Evolutionary conservation across 2,329 filamentous ascomycete genomes (phyloP), one percentile per base, ranked within the genome.

Genomic region (Dactylellina sp.): DNA sequence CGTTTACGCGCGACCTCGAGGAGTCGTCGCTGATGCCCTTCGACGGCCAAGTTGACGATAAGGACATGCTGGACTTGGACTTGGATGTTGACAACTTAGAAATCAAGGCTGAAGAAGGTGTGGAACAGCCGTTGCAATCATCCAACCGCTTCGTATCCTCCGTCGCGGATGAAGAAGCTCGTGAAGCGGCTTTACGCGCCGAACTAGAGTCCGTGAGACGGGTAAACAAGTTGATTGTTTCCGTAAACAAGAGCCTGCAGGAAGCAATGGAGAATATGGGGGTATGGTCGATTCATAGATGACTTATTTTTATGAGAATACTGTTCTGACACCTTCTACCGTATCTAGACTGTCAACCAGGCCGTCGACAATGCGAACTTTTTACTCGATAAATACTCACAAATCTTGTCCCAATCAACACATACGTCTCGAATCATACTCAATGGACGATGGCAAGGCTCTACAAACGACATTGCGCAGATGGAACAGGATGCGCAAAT

Each of bases 351-450:
- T 2, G 71, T 75, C 32, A 75, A 75, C 35, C 35, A 50, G 22
- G 62, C 71, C 18, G 63, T 75, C 35, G 63, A 75, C 18, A 94
- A 93, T 63, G 93, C 95, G 2, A 96, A 93, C 12, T 91, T 91
- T 0, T 86, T 99, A 12, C 88, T 99, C 32, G 93, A 96, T 78
- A 96, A 93, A 14, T 99, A 94, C 94, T 96, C 93, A 7, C 89
- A 93, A 59, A 97, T 99, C 77, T 87, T 99, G 11, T 95, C 92
- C 5, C 95, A 99, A 81, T 97, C 95, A 2, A 95, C 99, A 82
- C 95, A 99, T 82, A 98, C 96, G 80, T 93, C 98, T 81, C 89
- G 95, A 22, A 84, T 99, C 56, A 89, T 99, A 47, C 85, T 98
- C 49, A 91, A 97, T 79, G 91, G 92, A 1, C 85, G 88, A 70